Conservation (phyloP, 1,284 basidiomycete species). For the Schizopora paradoxa region DNA sequence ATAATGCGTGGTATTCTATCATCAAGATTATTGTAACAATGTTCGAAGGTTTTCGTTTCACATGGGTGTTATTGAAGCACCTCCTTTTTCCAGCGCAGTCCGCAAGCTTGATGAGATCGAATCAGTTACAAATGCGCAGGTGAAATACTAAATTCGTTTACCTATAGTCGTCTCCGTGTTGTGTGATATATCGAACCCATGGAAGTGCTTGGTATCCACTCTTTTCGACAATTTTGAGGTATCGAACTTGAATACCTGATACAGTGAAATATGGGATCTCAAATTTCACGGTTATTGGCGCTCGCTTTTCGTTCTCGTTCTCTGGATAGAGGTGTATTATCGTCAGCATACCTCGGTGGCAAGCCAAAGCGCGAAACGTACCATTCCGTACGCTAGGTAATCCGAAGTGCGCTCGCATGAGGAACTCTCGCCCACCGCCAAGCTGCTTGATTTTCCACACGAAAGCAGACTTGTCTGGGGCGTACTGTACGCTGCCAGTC, state of each 20-base stretch:
- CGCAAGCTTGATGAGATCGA: slow-evolving; percentile 44
- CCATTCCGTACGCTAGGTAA: slow-evolving; percentile 85
- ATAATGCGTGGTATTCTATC: background rate
- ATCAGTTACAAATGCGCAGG: background rate
- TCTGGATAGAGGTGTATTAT: slow-evolving; percentile 34
- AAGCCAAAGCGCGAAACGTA: slow-evolving; percentile 33
- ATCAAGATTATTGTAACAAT: no score
- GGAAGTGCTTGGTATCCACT: slow-evolving; percentile 92
- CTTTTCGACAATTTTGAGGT: slow-evolving; percentile 98
- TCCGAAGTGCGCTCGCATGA: slow-evolving; percentile 96
- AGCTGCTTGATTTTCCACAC: slow-evolving; percentile 98
- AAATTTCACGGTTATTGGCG: slow-evolving; percentile 95
- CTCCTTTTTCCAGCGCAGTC: slow-evolving; percentile 73
- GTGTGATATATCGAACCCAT: slow-evolving; percentile 91
- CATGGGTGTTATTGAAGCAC: slow-evolving; percentile 57
- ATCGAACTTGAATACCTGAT: slow-evolving; percentile 94
- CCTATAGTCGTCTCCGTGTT: slow-evolving; percentile 97
- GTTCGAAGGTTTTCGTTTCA: no score
- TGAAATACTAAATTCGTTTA: slow-evolving; percentile 27
- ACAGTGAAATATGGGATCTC: slow-evolving; percentile 99
- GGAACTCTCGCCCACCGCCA: slow-evolving; percentile 87
- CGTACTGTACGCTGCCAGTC: slow-evolving; percentile 90
- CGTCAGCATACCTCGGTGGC: background rate
- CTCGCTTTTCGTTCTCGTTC: slow-evolving; percentile 83
- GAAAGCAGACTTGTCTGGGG: slow-evolving; percentile 92